Base-by-base conservation (phyloP, 2,329 filamentous ascomycete genomes). In the Paracoccidioides brasiliensis region DNA sequence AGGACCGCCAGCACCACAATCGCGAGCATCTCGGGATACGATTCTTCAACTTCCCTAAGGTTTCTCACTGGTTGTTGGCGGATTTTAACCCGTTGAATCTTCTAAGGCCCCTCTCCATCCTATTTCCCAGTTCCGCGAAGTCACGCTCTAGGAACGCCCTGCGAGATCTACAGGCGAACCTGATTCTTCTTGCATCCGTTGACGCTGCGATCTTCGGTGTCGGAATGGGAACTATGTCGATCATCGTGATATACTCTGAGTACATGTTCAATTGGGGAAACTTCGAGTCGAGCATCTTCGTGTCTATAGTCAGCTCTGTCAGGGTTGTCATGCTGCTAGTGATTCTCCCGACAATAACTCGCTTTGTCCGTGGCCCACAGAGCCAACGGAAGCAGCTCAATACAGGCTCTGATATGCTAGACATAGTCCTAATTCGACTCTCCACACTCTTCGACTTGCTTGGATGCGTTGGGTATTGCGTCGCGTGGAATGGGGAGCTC, bases 121-220 rank as follows among this genome's bases (percentile, higher is more conserved):
- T 97, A 3, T 85, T 80, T 66, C 91, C 90, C 0, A 83, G 77
- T 0, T 62, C 65, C 49, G 65, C 64, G 37, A 60, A 60, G 3
- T 63, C 67, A 8, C 40, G 58, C 2, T 50, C 67, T 5, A 65
- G 68, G 35, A 80, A 82, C 2, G 82, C 78, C 66, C 74, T 78
- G 64, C 61, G 74, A 40, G 71, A 78, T 0, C 72, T 95, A 35
- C 83, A 90, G 14, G 78, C 84, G 54, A 98, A 98, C 66, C 74
- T 98, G n/a, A 67, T 95, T 3, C 72, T 91, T 0, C 78, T 98
- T 7, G 86, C 90, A 2, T 75, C 83, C 5, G 83, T 90, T 55
- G 93, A 97, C 66, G 87, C 85, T 32, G 82, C 88, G 60, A 80
- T 94, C 61, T 85, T 96, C 58, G 86, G 88, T 28, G 80, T 90